phyloP scores from a whole-genome alignment of 441 rosid species.

The Daphne laureola region DNA sequence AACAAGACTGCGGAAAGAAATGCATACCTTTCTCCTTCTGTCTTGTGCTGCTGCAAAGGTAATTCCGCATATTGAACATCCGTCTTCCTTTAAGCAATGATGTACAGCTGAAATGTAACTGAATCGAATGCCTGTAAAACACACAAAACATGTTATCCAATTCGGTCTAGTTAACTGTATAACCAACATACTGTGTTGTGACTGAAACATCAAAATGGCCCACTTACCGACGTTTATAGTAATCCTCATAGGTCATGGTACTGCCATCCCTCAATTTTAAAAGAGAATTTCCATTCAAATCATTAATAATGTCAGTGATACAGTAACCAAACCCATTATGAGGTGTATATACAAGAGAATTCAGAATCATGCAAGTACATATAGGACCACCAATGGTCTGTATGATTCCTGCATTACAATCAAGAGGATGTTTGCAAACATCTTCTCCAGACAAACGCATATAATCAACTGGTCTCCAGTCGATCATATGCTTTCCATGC shows the following conservation, averaged over 20 bases:
- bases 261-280: constrained; percentile 36
- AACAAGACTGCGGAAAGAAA: constrained; percentile 5
- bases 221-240: constrained; percentile 43
- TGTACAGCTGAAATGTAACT: constrained; percentile 29
- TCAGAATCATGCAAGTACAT: constrained; percentile 44
- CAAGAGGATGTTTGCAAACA: constrained; percentile 18
- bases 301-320: constrained; percentile 32
- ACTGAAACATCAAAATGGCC: not conserved
- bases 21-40: constrained; percentile 51
- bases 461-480: constrained; percentile 53
- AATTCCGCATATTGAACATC: constrained; percentile 48
- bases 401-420: constrained; percentile 29
- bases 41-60: constrained; percentile 29
- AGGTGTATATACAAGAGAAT: constrained; percentile 73
- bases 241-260: constrained; percentile 36
- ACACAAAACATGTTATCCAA: constrained; percentile 4
- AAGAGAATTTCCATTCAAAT: constrained; percentile 42
- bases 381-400: constrained; percentile 42
- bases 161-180: not conserved
- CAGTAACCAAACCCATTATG: constrained; percentile 61
- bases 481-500: constrained; percentile 21
- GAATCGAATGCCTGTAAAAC: constrained; percentile 46
- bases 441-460: constrained; percentile 24
- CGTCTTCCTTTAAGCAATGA: constrained; percentile 47
- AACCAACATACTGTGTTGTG: not conserved